Base-by-base conservation (phyloP, 1,284 basidiomycete genomes). In the Schizophyllum amplum region DNA sequence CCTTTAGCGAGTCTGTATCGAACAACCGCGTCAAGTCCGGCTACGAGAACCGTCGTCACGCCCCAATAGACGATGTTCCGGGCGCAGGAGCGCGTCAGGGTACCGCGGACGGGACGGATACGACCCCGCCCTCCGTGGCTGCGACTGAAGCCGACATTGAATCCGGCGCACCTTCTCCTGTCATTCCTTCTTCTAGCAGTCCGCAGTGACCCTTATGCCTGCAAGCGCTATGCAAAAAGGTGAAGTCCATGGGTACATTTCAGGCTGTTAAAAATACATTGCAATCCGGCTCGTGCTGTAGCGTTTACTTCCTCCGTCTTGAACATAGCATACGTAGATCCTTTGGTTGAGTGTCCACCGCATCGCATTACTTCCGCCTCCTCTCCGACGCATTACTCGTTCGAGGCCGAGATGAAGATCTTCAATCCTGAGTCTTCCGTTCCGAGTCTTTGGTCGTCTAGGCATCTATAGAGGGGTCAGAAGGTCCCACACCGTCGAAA, bases 21-120 rank as follows among this genome's bases (percentile, higher is more conserved):
- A 88, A 89, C 67, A 88, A 89, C 69, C 81, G 86, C 51, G 72
- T 89, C 63, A 87, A 86, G 65, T 86, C 86, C 1, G 84, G 84
- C 15, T 78, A 84, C 62, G 68, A 74, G 57, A 77, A 78, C 56
- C 78, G 80, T 33, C 61, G 61, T 4, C 63, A 65, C 52, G 79
- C 83, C 15, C 85, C 86, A 23, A 88, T 89, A 63, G 84, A 87
- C 68, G 70, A 69, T 62, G 80, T 89, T 6, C 84, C 85, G 5
- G 68, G 75, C n/a, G 87, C 87, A 3, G 86, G 86, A 1, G 75
- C 85, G 24, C 77, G 84, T 25, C 69, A 73, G 42, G 87, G 87
- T 51, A 79, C 78, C 20, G 79, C 87, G 15, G 76, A 85, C 65
- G 87, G 86, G 20, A 64, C 75, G 5, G 86, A 88, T 66, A 82